Percentiles rank a stretch among this genome's conserved stretches.
Evolutionary conservation across 1,284 basidiomycete genomes (phyloP).

Genomic region (Tilletia caries): DNA sequence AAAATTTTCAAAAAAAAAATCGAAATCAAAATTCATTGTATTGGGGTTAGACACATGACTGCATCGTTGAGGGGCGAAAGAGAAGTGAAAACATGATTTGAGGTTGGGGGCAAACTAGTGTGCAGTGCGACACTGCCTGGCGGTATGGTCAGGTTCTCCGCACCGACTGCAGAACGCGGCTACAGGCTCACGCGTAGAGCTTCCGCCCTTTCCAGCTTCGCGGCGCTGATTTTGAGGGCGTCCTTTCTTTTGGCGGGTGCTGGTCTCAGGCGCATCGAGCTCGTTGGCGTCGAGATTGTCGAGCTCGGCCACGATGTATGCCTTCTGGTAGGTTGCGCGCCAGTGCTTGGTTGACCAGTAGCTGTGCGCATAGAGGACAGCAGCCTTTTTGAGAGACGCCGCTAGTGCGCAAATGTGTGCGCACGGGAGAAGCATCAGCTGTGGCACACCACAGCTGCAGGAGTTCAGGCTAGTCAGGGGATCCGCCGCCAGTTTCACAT

Average conservation of each 20-base stretch:
- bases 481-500: neutral
- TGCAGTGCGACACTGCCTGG: too few species aligned
- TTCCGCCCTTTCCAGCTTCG: neutral
- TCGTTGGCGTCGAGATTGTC: neutral
- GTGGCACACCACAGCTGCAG: neutral
- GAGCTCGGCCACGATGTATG: neutral
- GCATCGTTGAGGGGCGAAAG: too few species aligned
- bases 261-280: neutral
- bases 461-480: neutral
- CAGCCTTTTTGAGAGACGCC: neutral
- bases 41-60: too few species aligned
- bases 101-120: too few species aligned
- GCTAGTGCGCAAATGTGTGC: neutral
- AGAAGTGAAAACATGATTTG: too few species aligned
- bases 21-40: too few species aligned
- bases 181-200: neutral
- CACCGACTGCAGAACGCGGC: too few species aligned
- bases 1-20: too few species aligned
- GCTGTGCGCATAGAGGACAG: neutral
- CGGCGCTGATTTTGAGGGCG: neutral
- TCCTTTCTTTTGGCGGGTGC: neutral
- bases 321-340: neutral
- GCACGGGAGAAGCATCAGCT: neutral
- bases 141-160: too few species aligned
- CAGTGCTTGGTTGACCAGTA: neutral